Conservation (phyloP, 805 yeast genomes). For the Candida odintsovae region DNA sequence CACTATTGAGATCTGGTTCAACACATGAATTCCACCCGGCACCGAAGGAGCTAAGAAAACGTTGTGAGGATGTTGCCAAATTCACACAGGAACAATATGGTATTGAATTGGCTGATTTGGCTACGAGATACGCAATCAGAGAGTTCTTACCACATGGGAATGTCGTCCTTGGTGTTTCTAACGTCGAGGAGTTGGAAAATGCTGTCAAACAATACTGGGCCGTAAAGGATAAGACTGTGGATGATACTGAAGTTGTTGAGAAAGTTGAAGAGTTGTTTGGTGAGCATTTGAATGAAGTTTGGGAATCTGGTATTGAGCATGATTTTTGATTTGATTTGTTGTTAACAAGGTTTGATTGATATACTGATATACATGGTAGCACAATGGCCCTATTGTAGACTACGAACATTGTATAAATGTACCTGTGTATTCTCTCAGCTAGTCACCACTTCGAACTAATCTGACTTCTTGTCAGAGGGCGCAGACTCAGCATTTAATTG, state of each 20-base stretch:
- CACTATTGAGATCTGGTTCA: constrained; percentile 60
- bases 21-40: constrained; percentile 85
- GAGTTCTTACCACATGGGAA: constrained; percentile 34
- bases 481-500: constrained; percentile 9
- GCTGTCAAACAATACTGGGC: constrained; percentile 56
- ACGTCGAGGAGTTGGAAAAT: constrained; percentile 50
- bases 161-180: constrained; percentile 76
- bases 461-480: constrained; percentile 22
- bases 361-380: too few species aligned
- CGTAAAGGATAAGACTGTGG: constrained; percentile 29
- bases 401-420: too few species aligned
- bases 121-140: constrained; percentile 68
- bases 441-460: constrained; percentile 4
- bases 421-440: background rate
- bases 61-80: constrained; percentile 38
- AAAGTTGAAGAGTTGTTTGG: constrained; percentile 46
- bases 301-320: constrained; percentile 48
- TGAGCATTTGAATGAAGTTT: constrained; percentile 53
- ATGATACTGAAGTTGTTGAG: constrained; percentile 28
- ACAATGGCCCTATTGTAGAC: background rate
- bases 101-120: constrained; percentile 73
- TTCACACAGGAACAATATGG: constrained; percentile 25
- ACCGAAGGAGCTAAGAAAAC: constrained; percentile 43
- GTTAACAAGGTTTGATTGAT: too few species aligned
- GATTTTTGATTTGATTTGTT: background rate